Evolutionary conservation across 495 filamentous ascomycete genomes (phyloP).

Genomic region (Aeminium ludgeri): DNA sequence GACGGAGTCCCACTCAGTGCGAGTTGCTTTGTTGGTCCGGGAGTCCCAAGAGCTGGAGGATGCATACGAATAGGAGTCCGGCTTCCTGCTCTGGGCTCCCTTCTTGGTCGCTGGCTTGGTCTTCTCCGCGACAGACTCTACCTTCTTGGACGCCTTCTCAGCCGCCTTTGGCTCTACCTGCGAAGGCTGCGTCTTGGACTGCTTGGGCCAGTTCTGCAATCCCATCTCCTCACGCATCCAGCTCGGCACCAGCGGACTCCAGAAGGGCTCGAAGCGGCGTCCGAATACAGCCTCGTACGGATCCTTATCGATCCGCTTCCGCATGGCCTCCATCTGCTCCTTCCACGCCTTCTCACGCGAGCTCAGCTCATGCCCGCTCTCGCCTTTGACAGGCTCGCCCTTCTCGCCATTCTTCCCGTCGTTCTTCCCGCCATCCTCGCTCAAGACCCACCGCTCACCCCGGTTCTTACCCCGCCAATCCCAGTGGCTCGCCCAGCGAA

Average conservation of each 20-base stretch:
- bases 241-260: slow-evolving; percentile 14
- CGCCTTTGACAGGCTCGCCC: neutral
- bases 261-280: slow-evolving; percentile 16
- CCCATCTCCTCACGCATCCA: slow-evolving; percentile 17
- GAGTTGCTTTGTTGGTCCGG: slow-evolving; percentile 7
- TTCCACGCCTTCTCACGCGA: slow-evolving; percentile 14
- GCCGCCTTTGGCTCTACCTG: neutral
- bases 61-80: slow-evolving; percentile 5
- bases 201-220: slow-evolving; percentile 2
- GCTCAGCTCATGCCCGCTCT: slow-evolving; percentile 7
- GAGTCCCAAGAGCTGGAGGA: slow-evolving; percentile 14
- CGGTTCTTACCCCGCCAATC: neutral
- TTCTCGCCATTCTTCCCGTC: neutral
- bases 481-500: slow-evolving; percentile 9
- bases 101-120: neutral
- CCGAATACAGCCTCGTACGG: slow-evolving; percentile 17
- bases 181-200: neutral
- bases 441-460: neutral
- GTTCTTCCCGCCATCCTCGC: neutral
- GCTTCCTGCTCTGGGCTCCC: neutral
- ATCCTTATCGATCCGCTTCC: slow-evolving; percentile 14
- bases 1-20: slow-evolving; percentile 10
- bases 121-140: neutral
- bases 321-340: slow-evolving; percentile 14
- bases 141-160: neutral